Evolutionary conservation across 768 basidiomycete species (phyloP), one percentile per base, ranked within the genome.

Genomic region (Boletales sp.): DNA sequence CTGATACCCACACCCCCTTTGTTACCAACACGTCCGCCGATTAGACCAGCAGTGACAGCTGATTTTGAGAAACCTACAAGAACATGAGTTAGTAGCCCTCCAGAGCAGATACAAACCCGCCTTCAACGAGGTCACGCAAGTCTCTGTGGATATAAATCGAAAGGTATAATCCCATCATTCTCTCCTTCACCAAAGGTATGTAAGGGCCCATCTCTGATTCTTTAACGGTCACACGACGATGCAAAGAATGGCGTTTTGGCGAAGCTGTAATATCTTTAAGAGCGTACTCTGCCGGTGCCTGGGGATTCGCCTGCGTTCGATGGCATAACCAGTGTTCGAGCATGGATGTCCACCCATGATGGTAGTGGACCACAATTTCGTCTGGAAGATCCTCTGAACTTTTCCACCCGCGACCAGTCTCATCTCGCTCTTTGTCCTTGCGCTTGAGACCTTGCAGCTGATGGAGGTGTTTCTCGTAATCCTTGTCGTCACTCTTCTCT

Each of bases 1-100:
- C 87, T 89, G 54, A 96, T 86, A n/a, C 90, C 94, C 21, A 94
- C 90, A 14, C 87, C 90, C 1, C 94, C 82, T 64, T 97, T 97
- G 64, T 97, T 97, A 6, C 94, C 94, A 2, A 96, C 76, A 41
- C 94, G 72, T 0, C 94, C 94, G 3, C 91, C 91, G 25, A 95
- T 90, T 19, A 96, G 72, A 5, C 94, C 94, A 14, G 94, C 81
- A 1, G 93, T 87, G 1, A 97, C 94, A 17, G 83, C 82, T 13
- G 87, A 86, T 56, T 85, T 88, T 5, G 89, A 90, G 12, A 77
- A 81, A 14, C 87, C 88, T 86, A 48, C 18, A 15, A 36, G 37
- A 25, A 18, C 4, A 44, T 54, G 25, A 43, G 46, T 31, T 4
- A 36, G 10, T 36, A 8, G 34, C 33, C 41, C 41, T 41, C 9